Percentiles rank a stretch among this genome's conserved stretches.
phyloP scores from a whole-genome alignment of 2,329 filamentous ascomycete genomes.

The Colletotrichum sp. region DNA sequence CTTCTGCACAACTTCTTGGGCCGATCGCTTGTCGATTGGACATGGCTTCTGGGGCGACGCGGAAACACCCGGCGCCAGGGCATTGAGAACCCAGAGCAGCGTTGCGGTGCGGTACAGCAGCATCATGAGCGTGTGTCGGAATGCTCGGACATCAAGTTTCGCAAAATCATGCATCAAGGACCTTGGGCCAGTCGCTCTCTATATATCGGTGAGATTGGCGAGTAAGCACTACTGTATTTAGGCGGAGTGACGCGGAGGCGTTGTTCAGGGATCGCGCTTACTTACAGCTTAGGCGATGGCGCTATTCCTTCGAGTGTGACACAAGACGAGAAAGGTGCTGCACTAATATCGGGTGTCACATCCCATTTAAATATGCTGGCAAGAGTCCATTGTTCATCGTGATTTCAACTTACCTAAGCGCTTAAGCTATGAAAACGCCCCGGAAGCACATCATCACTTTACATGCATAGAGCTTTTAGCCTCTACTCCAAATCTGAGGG shows the following conservation, averaged over 20 bases:
- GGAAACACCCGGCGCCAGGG: background rate
- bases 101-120: too few relatives aligned
- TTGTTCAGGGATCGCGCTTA: background rate
- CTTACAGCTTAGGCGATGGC: background rate
- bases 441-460: background rate
- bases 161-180: background rate
- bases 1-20: constrained; percentile 45
- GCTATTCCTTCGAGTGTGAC: background rate
- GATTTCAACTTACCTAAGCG: background rate
- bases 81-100: background rate
- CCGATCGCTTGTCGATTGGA: constrained; percentile 30
- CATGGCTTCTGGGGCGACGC: background rate
- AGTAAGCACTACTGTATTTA: background rate
- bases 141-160: background rate
- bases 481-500: background rate
- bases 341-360: background rate
- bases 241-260: background rate
- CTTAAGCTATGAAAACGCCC: background rate
- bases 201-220: background rate
- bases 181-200: background rate
- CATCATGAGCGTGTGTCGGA: background rate
- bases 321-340: background rate
- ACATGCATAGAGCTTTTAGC: background rate
- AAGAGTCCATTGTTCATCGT: background rate
- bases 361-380: background rate